These are phyloP conservation scores for Yamadazyma atmosphaerica DNA, from an alignment of 1,139 yeast species.

Conservation along the genomic window DNA sequence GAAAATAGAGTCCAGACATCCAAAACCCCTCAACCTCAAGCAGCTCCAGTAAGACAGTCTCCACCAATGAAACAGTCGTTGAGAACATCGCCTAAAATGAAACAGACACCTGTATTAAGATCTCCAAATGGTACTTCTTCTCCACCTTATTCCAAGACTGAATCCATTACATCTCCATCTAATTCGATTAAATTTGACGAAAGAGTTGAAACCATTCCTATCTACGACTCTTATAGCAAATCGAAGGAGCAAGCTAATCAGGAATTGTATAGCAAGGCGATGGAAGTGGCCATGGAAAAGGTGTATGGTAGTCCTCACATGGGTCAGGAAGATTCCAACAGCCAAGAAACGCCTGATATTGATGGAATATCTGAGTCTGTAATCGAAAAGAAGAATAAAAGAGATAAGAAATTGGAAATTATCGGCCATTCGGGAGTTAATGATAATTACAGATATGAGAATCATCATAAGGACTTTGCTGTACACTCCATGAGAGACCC, in stretches of 20 bases:
- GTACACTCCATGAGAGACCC: constrained; percentile 37
- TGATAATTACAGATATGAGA: constrained; percentile 32
- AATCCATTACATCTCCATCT: constrained; percentile 21
- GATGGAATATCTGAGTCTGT: constrained; percentile 3
- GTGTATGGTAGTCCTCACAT: constrained; percentile 33
- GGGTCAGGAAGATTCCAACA: not conserved
- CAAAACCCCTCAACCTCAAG: constrained; percentile 3
- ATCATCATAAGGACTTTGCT: constrained; percentile 41
- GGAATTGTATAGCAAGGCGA: constrained; percentile 36
- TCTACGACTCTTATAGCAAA: constrained; percentile 13
- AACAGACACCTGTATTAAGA: not conserved
- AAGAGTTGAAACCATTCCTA: constrained; percentile 41
- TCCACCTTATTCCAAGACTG: constrained; percentile 7
- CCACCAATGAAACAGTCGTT: constrained; percentile 4
- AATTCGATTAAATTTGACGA: constrained; percentile 42
- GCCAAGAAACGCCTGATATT: not conserved
- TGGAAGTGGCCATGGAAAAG: constrained; percentile 41
- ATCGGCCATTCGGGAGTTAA: constrained; percentile 26
- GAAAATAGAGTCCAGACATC: constrained; percentile 1
- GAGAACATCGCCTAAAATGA: not conserved
- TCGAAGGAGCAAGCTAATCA: constrained; percentile 12
- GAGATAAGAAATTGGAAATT: constrained; percentile 17
- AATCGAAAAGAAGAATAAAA: constrained; percentile 13
- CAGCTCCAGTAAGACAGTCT: constrained; percentile 4
- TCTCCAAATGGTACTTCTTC: constrained; percentile 1